Conservation (phyloP, 2,329 filamentous ascomycete genomes). For the Phialemoniopsis sp. region DNA sequence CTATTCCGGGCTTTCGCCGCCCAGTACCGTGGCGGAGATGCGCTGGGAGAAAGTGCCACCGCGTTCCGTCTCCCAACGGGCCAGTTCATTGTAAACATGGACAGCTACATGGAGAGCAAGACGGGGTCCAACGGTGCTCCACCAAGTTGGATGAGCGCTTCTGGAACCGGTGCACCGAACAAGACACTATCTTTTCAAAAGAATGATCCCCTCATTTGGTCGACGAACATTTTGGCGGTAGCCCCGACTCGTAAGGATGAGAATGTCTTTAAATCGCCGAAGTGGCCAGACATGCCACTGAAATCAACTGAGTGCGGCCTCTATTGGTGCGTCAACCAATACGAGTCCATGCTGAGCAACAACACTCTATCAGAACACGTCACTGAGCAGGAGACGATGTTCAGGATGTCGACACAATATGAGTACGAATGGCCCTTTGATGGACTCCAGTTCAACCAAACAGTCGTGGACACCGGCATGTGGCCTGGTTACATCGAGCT, state of each 20-base stretch:
- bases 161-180: conserved; percentile 3
- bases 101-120: conserved; percentile 1
- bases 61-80: conserved; percentile 4
- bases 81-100: conserved; percentile 3
- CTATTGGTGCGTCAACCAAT: conserved; percentile 3
- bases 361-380: background rate
- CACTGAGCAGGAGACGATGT: background rate
- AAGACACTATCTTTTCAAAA: conserved; percentile 4
- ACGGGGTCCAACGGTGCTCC: background rate
- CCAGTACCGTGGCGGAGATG: background rate
- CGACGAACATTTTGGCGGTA: too few relatives aligned
- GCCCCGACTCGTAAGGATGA: too few relatives aligned
- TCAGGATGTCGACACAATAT: too few relatives aligned
- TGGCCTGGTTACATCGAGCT: too few relatives aligned
- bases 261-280: too few relatives aligned
- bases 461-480: too few relatives aligned
- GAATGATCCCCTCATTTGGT: conserved; percentile 1
- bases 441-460: too few relatives aligned
- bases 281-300: conserved; percentile 3
- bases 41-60: background rate
- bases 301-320: conserved; percentile 2
- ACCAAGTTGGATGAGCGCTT: conserved; percentile 2
- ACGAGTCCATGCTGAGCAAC: conserved; percentile 1
- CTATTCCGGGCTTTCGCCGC: background rate
- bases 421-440: background rate